Percentiles rank a stretch among this genome's conserved stretches.
Conservation (phyloP, 1,284 basidiomycete species). For the Agaricales sp. region DNA sequence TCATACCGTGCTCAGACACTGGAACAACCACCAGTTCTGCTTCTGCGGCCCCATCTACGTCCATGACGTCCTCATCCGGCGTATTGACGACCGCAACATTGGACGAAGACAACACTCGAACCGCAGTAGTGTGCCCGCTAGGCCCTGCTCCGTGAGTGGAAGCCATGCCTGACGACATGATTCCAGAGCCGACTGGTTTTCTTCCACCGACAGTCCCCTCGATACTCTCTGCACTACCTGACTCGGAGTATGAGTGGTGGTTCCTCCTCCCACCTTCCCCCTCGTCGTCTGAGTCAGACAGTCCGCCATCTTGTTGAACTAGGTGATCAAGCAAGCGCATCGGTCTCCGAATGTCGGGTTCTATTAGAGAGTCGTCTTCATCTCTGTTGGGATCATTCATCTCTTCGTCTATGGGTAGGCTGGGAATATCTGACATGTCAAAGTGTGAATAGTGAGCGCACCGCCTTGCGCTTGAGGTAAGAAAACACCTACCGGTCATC, state of each 20-base stretch:
- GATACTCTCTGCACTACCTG: slow-evolving; percentile 30
- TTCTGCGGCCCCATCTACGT: background rate
- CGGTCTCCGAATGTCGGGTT: slow-evolving; percentile 66
- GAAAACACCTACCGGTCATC: slow-evolving; percentile 55
- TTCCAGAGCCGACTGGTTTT: slow-evolving; percentile 60
- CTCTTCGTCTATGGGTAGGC: slow-evolving; percentile 65
- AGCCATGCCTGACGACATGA: slow-evolving; percentile 50
- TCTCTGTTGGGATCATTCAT: slow-evolving; percentile 73
- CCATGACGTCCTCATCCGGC: background rate
- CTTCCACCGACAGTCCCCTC: slow-evolving; percentile 30
- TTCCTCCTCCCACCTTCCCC: slow-evolving; percentile 72
- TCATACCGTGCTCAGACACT: background rate
- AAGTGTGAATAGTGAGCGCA: background rate
- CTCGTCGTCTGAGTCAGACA: slow-evolving; percentile 82
- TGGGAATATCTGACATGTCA: slow-evolving; percentile 54
- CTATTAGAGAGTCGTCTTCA: slow-evolving; percentile 57
- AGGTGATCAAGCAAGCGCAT: slow-evolving; percentile 62
- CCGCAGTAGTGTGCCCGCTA: slow-evolving; percentile 52
- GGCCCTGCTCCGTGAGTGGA: slow-evolving; percentile 62
- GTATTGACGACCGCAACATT: background rate
- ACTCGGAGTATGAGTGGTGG: slow-evolving; percentile 45
- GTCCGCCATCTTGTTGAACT: slow-evolving; percentile 69
- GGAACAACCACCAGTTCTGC: background rate
- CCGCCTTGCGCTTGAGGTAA: slow-evolving; percentile 1
- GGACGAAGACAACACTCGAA: slow-evolving; percentile 30